Evolutionary conservation across 2,329 filamentous ascomycete genomes (phyloP).

Genomic region (Alternaria ethzedia): DNA sequence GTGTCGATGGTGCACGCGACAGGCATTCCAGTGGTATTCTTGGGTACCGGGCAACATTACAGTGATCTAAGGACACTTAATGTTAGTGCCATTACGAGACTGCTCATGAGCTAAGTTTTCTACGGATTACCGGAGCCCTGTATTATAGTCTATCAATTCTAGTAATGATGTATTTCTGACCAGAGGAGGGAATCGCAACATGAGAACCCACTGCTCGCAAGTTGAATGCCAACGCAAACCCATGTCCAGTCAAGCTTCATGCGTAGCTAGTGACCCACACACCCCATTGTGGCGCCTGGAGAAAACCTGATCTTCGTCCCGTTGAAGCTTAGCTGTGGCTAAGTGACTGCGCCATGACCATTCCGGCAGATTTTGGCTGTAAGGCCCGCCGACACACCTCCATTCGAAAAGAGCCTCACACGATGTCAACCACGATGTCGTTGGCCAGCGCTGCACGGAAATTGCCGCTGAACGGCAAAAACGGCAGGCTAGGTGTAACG

Average conservation of each 20-base stretch:
- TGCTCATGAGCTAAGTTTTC: constrained; percentile 61
- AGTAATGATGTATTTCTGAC: background rate
- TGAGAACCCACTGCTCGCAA: background rate
- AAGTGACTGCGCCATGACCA: background rate
- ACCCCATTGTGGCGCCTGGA: background rate
- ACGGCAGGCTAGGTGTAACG: background rate
- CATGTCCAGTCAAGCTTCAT: background rate
- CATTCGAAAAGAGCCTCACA: background rate
- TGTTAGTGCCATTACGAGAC: constrained; percentile 67
- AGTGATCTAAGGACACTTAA: constrained; percentile 69
- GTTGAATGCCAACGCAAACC: background rate
- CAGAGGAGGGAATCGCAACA: background rate
- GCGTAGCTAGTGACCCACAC: background rate
- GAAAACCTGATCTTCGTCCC: background rate
- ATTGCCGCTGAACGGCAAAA: background rate
- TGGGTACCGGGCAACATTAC: constrained; percentile 76
- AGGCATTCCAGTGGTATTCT: constrained; percentile 91
- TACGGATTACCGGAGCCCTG: background rate
- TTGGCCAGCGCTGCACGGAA: background rate
- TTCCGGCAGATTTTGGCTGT: background rate
- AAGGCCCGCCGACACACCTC: background rate
- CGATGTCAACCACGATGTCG: background rate
- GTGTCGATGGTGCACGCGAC: constrained; percentile 98
- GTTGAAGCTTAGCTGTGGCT: background rate
- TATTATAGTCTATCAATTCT: background rate